A percentile compares a stretch with the other conserved stretches of the same genome.
phyloP scores from a whole-genome alignment of 768 basidiomycete species.

The Omphalotus guepiniiformis region DNA sequence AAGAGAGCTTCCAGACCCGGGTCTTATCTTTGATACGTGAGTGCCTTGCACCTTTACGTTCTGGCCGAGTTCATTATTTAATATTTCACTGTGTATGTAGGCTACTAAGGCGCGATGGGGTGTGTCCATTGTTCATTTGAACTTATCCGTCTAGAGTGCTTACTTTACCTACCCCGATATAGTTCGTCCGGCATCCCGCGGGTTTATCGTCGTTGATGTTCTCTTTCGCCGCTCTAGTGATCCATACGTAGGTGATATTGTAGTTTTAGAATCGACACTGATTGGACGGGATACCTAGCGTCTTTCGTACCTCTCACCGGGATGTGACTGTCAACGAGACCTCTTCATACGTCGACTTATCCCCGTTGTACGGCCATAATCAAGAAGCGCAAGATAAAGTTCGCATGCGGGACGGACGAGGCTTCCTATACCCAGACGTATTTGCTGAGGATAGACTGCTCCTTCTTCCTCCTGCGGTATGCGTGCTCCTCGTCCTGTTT shows the following conservation, averaged over 20 bases:
- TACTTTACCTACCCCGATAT: conserved; percentile 5
- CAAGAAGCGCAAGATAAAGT: conserved; percentile 56
- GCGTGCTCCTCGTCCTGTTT: conserved; percentile 78
- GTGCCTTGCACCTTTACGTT: conserved; percentile 14
- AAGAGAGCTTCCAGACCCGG: conserved; percentile 73
- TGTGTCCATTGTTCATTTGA: conserved; percentile 20
- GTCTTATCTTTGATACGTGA: conserved; percentile 73
- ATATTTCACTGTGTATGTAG: conserved; percentile 7
- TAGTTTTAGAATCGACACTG: neutral
- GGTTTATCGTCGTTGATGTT: conserved; percentile 82
- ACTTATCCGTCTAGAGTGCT: neutral
- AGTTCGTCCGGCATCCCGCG: conserved; percentile 76
- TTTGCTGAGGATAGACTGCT: conserved; percentile 80
- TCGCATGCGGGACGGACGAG: conserved; percentile 48
- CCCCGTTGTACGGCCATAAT: conserved; percentile 77
- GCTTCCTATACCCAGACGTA: conserved; percentile 61
- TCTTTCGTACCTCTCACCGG: conserved; percentile 77
- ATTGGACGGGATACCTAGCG: conserved; percentile 31
- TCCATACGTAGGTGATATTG: conserved; percentile 51
- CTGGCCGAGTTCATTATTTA: neutral
- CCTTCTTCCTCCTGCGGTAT: conserved; percentile 73
- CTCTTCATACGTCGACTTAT: conserved; percentile 82
- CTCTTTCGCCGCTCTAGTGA: conserved; percentile 76
- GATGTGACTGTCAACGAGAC: conserved; percentile 75
- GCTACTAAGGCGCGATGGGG: conserved; percentile 67